Percentiles rank a stretch among this genome's conserved stretches.
These are phyloP conservation scores for Monosporascus sp. DNA, from an alignment of 2,329 filamentous ascomycete species.

Conservation along the genomic window DNA sequence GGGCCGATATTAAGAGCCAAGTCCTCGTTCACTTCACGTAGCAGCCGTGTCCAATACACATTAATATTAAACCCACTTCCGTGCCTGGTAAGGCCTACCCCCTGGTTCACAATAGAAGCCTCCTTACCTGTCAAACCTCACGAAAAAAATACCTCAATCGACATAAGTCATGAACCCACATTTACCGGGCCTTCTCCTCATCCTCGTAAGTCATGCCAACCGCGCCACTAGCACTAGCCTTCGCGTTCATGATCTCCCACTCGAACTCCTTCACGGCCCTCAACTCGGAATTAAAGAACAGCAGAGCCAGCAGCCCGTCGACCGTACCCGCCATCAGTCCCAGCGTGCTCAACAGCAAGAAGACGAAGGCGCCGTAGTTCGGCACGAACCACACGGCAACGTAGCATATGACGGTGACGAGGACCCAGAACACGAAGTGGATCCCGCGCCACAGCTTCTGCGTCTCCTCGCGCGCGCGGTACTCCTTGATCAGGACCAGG, in stretches of 20 bases:
- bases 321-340: constrained; percentile 71
- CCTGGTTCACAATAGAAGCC: no score
- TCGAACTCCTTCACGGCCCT: constrained; percentile 84
- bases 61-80: no score
- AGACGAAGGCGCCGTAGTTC: constrained; percentile 69
- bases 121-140: no score
- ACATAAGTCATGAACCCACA: background rate
- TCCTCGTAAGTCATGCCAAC: constrained; percentile 15
- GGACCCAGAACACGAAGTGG: constrained; percentile 68
- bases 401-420: constrained; percentile 68
- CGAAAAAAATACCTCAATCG: background rate
- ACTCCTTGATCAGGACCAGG: constrained; percentile 62
- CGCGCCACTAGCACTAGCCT: constrained; percentile 32
- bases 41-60: no score
- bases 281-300: constrained; percentile 84
- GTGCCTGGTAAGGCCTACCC: no score
- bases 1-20: no score
- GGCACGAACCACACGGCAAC: constrained; percentile 84
- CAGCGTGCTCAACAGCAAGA: constrained; percentile 76
- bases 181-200: constrained; percentile 15
- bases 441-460: constrained; percentile 68
- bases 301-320: constrained; percentile 77
- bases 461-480: constrained; percentile 63
- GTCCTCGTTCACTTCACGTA: no score
- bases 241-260: constrained; percentile 80